Evolutionary conservation across 768 basidiomycete genomes (phyloP), one percentile per base, ranked within the genome.

Genomic region (Leucocoprinus birnbaumii): DNA sequence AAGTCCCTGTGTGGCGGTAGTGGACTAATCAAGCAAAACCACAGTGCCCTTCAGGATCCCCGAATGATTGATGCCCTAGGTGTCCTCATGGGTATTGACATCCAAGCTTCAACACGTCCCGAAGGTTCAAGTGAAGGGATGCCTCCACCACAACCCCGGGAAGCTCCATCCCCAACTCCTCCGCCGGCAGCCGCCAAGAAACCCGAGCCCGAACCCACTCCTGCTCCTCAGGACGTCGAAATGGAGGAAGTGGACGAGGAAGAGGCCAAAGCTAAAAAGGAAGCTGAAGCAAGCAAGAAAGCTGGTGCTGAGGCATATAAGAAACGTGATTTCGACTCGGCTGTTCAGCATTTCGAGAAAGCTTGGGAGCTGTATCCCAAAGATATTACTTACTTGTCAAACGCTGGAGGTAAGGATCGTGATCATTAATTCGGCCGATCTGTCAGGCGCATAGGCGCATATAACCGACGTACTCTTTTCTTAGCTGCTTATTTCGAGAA

Each of bases 361-460:
- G 97, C 97, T 3, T 98, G 95, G 94, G 92, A 96, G 58, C 64
- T 82, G 16, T 95, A 86, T 82, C 92, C 94, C 24, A 90, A 96
- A 73, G 94, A 99, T 67, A 78, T 98, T 58, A 90, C 93, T 10
- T 98, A 86, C 80, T 75, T 98, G 55, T 94, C 94, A 47, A 99
- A 99, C 70, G 71, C 95, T 42, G 85, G 84, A 59, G 91, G 91
- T 91, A 58, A 43, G 79, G 67, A 7, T 25, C 27, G 24, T 25
- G 48, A 21, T 37, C 53, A 27, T 6, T 34, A n/a, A n/a, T 24
- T 10, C 38, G 51, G 21, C 48, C 35, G 18, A 46, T 16, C 9
- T 26, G 37, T 46, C 10, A 24, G 48, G 21, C 21, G n/a, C n/a
- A n/a, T n/a, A n/a, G n/a, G n/a, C n/a, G n/a, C n/a, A n/a, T n/a